Conservation (phyloP, 352 stramenopile genomes). For the Phytophthora agathidicida region DNA sequence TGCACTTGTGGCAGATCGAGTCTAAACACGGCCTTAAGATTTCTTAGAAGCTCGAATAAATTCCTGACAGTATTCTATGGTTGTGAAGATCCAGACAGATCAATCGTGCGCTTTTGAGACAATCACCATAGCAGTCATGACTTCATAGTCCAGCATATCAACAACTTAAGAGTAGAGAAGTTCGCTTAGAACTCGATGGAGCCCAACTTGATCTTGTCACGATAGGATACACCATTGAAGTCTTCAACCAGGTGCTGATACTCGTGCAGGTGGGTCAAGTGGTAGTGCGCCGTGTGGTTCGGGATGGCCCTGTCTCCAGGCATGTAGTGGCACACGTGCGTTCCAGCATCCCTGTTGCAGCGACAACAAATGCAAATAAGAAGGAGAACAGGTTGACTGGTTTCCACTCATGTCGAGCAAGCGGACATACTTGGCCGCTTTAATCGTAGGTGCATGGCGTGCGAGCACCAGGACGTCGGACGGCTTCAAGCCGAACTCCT, state of each 20-base stretch:
- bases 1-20: too few species aligned
- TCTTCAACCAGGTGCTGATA: slow-evolving; percentile 77
- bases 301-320: slow-evolving; percentile 64
- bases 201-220: slow-evolving; percentile 45
- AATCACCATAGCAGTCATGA: too few species aligned
- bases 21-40: too few species aligned
- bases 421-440: slow-evolving; percentile 61
- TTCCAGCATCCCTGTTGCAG: slow-evolving; percentile 46
- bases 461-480: slow-evolving; percentile 63
- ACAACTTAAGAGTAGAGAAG: too few species aligned
- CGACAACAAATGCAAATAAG: too few species aligned
- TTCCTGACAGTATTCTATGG: too few species aligned
- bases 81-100: too few species aligned
- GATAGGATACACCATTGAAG: slow-evolving; percentile 81
- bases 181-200: slow-evolving; percentile 42
- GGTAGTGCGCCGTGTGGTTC: slow-evolving; percentile 80
- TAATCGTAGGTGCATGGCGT: slow-evolving; percentile 58
- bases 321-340: slow-evolving; percentile 72
- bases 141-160: too few species aligned
- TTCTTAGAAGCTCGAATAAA: too few species aligned
- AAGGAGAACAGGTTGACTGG: too few species aligned
- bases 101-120: too few species aligned
- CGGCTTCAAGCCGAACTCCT: slow-evolving; percentile 55
- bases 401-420: too few species aligned
- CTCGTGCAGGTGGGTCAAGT: slow-evolving; percentile 59